Evolutionary conservation across 169 alveolate genomes (phyloP).

Genomic region (Plasmodium berghei): DNA sequence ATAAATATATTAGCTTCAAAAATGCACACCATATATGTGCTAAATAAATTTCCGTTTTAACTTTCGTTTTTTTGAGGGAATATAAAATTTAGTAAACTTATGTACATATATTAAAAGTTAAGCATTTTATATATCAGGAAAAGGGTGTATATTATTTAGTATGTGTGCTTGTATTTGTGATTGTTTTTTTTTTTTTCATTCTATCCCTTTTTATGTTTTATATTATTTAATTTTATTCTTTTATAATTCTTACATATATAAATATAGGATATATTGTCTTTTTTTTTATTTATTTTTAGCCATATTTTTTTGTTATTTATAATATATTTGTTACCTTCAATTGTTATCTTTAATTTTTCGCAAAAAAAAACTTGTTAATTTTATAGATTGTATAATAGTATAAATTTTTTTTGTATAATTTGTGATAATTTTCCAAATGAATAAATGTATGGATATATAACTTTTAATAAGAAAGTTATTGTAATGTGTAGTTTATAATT

Average conservation of each 20-base stretch:
- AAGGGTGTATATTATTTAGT: not conserved
- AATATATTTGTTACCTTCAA: not conserved
- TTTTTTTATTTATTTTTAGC: conserved; percentile 7
- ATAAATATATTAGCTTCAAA: no score
- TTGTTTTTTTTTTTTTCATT: not conserved
- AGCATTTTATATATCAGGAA: no score
- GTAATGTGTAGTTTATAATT: conserved; percentile 2
- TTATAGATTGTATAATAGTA: not conserved
- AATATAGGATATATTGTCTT: conserved; percentile 5
- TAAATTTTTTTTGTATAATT: conserved; percentile 3
- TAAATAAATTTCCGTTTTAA: no score
- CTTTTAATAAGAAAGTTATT: conserved; percentile 6
- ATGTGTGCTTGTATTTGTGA: not conserved
- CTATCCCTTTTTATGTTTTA: not conserved
- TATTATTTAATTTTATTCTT: conserved; percentile 5
- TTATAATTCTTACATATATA: conserved; percentile 4
- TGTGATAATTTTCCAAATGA: not conserved
- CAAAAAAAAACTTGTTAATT: not conserved
- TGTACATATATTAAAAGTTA: no score
- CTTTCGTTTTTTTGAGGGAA: no score
- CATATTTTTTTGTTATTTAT: not conserved
- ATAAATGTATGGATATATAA: no score
- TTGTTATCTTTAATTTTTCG: conserved; percentile 50
- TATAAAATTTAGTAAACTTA: no score
- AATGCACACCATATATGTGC: no score